These are phyloP conservation scores for Fusarium sp. DNA, from an alignment of 2,329 filamentous ascomycete species.

Conservation along the genomic window DNA sequence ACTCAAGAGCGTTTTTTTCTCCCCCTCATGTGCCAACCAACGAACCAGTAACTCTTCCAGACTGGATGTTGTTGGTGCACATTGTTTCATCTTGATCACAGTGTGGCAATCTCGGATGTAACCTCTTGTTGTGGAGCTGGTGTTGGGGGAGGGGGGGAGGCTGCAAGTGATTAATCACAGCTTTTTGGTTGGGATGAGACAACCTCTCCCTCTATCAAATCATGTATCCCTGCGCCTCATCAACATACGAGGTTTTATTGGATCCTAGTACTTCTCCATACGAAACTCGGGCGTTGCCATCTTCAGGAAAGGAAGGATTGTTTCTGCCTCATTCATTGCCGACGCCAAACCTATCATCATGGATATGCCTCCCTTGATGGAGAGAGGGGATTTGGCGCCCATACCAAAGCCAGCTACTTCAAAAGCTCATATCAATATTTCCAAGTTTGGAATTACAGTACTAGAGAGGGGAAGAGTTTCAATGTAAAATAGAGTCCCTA, in stretches of 20 bases:
- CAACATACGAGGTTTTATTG: not conserved
- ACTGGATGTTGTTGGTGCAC: not conserved
- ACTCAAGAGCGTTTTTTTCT: not conserved
- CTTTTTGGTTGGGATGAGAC: not conserved
- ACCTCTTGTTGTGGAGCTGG: not conserved
- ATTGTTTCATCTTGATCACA: not conserved
- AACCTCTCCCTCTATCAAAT: not conserved
- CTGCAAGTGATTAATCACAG: not conserved
- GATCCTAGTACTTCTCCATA: not conserved
- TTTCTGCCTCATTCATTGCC: not conserved
- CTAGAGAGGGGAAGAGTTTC: not conserved
- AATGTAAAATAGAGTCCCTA: not conserved
- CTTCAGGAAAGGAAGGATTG: not conserved
- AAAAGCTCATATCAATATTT: not conserved
- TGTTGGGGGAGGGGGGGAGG: not conserved
- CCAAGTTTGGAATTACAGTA: not conserved
- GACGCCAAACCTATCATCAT: not conserved
- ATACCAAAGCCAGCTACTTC: not conserved
- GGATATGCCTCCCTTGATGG: not conserved
- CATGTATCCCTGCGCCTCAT: not conserved
- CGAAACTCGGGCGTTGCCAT: not conserved
- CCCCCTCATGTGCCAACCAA: not conserved
- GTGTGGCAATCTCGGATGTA: not conserved
- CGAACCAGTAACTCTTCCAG: not conserved
- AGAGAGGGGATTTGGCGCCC: too few relatives aligned